A percentile compares a stretch with the other conserved stretches of the same genome.
Conservation (phyloP, 768 basidiomycete genomes). For the Boletus eberwhitei region DNA sequence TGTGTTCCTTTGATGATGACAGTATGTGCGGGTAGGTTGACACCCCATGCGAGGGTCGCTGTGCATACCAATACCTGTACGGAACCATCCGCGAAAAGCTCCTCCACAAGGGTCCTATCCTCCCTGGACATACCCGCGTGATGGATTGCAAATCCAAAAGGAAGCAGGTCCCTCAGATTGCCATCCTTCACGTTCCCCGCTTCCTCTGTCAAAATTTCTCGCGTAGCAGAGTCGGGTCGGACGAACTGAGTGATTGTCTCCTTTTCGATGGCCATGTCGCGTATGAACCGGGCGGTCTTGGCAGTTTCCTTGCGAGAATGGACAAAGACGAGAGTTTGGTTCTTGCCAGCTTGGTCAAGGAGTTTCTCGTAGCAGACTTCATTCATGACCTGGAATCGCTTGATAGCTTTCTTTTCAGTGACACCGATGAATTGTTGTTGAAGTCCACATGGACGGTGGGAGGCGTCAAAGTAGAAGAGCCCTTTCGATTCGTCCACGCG, state of each 20-base stretch:
- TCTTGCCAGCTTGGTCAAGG: slow-evolving; percentile 85
- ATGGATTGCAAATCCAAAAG: slow-evolving; percentile 97
- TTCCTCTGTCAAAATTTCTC: slow-evolving; percentile 87
- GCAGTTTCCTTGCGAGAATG: slow-evolving; percentile 98
- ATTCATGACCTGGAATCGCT: slow-evolving; percentile 96
- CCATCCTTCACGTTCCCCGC: slow-evolving; percentile 77
- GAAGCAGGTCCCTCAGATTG: slow-evolving; percentile 83
- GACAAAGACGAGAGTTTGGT: slow-evolving; percentile 94
- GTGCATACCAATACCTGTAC: slow-evolving; percentile 96
- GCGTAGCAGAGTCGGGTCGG: slow-evolving; percentile 85
- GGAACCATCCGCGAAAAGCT: slow-evolving; percentile 88
- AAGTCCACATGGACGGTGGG: slow-evolving; percentile 90
- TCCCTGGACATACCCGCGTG: slow-evolving; percentile 95
- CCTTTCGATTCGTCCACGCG: slow-evolving; percentile 91
- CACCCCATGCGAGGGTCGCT: slow-evolving; percentile 98
- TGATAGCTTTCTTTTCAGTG: slow-evolving; percentile 99
- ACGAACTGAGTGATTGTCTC: slow-evolving; percentile 97
- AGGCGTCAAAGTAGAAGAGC: slow-evolving; percentile 94
- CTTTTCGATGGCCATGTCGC: slow-evolving; percentile 94
- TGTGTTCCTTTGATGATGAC: slow-evolving; percentile 99
- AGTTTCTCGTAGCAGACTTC: slow-evolving; percentile 99
- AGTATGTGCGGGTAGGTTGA: slow-evolving; percentile 95
- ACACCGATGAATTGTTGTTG: slow-evolving; percentile 97
- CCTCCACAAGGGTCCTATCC: slow-evolving; percentile 90
- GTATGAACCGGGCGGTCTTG: slow-evolving; percentile 91